Evolutionary conservation across 2,329 filamentous ascomycete species (phyloP).

Genomic region (Phaeosphaeria sp.): DNA sequence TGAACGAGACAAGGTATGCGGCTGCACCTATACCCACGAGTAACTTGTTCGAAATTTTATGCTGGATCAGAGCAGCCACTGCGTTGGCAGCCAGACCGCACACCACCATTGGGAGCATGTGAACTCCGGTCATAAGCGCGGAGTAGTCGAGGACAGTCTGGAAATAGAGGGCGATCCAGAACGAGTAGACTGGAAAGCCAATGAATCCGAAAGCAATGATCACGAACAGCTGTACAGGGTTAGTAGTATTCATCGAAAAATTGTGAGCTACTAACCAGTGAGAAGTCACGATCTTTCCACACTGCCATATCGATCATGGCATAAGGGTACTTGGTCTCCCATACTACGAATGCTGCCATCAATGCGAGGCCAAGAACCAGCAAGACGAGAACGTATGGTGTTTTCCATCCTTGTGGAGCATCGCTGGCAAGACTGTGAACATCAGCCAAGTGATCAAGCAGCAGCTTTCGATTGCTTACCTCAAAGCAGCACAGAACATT

Average conservation of each 20-base stretch:
- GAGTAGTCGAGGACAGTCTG: conserved; percentile 62
- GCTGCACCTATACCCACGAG: conserved; percentile 63
- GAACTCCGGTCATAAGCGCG: conserved; percentile 66
- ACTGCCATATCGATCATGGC: conserved; percentile 62
- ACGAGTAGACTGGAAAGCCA: conserved; percentile 66
- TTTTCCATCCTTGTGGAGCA: conserved; percentile 68
- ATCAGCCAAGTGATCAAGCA: conserved; percentile 10
- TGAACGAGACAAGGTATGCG: conserved; percentile 54
- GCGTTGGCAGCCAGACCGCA: conserved; percentile 69
- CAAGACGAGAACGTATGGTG: conserved; percentile 67
- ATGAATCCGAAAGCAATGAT: conserved; percentile 68
- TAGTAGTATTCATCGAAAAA: not conserved
- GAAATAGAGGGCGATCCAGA: conserved; percentile 72
- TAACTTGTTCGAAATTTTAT: conserved; percentile 69
- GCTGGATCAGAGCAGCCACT: conserved; percentile 67
- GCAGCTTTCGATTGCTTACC: conserved; percentile 48
- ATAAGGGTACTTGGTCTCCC: conserved; percentile 63
- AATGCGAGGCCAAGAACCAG: conserved; percentile 66
- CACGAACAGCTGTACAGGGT: conserved; percentile 56
- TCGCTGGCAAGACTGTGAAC: conserved; percentile 55
- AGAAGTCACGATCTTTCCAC: conserved; percentile 69
- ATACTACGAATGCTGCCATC: conserved; percentile 65
- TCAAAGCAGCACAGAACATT: conserved; percentile 68
- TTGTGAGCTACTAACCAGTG: conserved; percentile 54
- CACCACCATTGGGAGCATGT: conserved; percentile 70